These are phyloP conservation scores for Saprolegnia diclina DNA, from an alignment of 352 stramenopile species.

Conservation along the genomic window DNA sequence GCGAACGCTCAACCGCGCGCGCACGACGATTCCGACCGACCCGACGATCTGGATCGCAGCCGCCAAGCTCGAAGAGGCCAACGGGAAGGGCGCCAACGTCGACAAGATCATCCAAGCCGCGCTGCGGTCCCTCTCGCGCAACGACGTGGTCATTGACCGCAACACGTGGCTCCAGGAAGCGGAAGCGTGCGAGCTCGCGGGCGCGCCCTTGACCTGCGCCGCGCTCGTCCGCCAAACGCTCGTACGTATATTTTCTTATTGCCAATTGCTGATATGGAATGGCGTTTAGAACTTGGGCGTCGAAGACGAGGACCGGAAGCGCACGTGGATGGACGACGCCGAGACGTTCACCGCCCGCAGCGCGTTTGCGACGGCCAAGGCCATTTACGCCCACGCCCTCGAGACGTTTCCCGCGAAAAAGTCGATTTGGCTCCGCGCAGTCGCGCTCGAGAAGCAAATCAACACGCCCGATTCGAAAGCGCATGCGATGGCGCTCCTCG, in stretches of 20 bases:
- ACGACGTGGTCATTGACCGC: slow-evolving; percentile 91
- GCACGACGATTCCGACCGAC: slow-evolving; percentile 93
- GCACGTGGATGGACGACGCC: slow-evolving; percentile 97
- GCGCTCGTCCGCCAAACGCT: slow-evolving; percentile 94
- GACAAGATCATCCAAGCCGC: slow-evolving; percentile 81
- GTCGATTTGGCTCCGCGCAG: slow-evolving; percentile 93
- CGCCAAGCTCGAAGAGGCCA: slow-evolving; percentile 97
- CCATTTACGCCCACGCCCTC: slow-evolving; percentile 92
- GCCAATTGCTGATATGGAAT: not conserved
- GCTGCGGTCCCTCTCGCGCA: slow-evolving; percentile 83
- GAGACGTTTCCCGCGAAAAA: slow-evolving; percentile 88
- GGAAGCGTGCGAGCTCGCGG: slow-evolving; percentile 87
- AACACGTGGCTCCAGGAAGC: slow-evolving; percentile 97
- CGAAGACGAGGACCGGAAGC: slow-evolving; percentile 92
- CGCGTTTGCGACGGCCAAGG: slow-evolving; percentile 88
- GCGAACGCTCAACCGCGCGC: slow-evolving; percentile 95
- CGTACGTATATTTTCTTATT: too few relatives aligned
- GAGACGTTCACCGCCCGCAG: slow-evolving; percentile 84
- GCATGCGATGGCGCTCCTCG: slow-evolving; percentile 80
- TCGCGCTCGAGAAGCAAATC: slow-evolving; percentile 95
- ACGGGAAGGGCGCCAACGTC: slow-evolving; percentile 84
- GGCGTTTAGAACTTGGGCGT: slow-evolving; percentile 65
- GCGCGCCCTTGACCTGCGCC: slow-evolving; percentile 89
- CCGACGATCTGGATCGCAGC: slow-evolving; percentile 98
- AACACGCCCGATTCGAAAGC: slow-evolving; percentile 80